Evolutionary conservation across 305 asterid genomes (phyloP), one percentile per base, ranked within the genome.

Genomic region (Fraxinus albicans): DNA sequence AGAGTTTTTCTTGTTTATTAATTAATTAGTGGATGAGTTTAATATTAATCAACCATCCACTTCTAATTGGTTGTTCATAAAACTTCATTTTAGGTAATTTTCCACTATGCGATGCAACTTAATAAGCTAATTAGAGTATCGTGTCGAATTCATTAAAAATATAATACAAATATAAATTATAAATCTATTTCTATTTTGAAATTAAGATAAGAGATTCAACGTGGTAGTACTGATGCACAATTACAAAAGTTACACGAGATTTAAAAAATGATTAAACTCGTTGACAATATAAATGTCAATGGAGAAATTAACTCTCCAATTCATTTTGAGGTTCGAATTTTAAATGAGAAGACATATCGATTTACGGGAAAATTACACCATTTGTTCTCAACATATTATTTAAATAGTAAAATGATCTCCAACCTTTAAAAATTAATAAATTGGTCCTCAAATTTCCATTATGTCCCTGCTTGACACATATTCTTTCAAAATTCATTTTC

Each of bases 21-120:
- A 35, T 9, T 50, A 76, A 76, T 76, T 40, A 76, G 63, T 40
- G 77, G 34, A 76, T 60, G 50, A 44, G 78, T 50, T 44, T 47
- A 31, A 80, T 73, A 63, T 73, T 73, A 50, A 36, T 73, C 58
- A 34, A 13, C 29, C 13, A 65, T 65, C 73, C 33, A 8, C 73
- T 12, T 65, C 6, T 9, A 65, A 3, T 65, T 60, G 21, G 23
- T 25, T 65, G 73, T 23, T 10, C 2, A 23, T 81, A 35, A 5
- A 34, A 63, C 50, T 40, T 38, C 44, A 29, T 19, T 27, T 80
- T 80, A 0, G 83, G 78, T 47, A 42, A 80, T 47, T 35, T 27
- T 50, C 81, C 77, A 82, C 81, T 42, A 65, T 19, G 50, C 53
- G 27, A 23, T 44, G 29, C 31, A 1, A n/a, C 70, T 6, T 53